phyloP scores from a whole-genome alignment of 768 basidiomycete species.

The Sistotremastrum suecicum region DNA sequence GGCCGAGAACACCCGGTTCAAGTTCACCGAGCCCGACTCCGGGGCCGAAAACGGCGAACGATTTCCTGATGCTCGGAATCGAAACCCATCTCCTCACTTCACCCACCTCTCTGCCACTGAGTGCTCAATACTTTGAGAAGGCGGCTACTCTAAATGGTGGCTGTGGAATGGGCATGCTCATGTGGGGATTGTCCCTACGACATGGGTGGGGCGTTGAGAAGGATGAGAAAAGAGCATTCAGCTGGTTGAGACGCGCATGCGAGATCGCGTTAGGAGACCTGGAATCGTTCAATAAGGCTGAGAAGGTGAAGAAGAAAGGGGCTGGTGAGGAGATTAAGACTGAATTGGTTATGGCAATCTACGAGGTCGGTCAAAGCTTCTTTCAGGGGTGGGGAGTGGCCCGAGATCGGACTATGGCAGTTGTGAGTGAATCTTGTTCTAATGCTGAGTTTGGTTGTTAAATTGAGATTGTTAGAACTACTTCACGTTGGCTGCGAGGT shows the following conservation, averaged over 20 bases:
- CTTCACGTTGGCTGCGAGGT: slow-evolving; percentile 66
- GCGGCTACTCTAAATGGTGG: slow-evolving; percentile 64
- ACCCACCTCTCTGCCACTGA: slow-evolving; percentile 52
- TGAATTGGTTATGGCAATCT: slow-evolving; percentile 78
- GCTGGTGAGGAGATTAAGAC: slow-evolving; percentile 55
- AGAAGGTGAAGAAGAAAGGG: slow-evolving; percentile 11
- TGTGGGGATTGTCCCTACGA: slow-evolving; percentile 77
- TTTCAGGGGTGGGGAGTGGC: slow-evolving; percentile 83
- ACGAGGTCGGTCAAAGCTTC: slow-evolving; percentile 88
- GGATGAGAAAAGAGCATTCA: slow-evolving; percentile 68
- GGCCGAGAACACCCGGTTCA: background rate
- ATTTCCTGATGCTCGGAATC: slow-evolving; percentile 66
- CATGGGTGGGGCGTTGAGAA: slow-evolving; percentile 82
- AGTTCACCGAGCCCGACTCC: slow-evolving; percentile 5
- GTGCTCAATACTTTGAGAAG: slow-evolving; percentile 61
- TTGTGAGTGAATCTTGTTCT: slow-evolving; percentile 31
- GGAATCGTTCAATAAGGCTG: slow-evolving; percentile 41
- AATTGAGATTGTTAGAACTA: slow-evolving; percentile 40
- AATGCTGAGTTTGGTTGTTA: background rate
- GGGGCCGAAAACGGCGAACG: slow-evolving; percentile 33
- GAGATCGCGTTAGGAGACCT: slow-evolving; percentile 68
- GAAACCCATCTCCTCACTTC: slow-evolving; percentile 41
- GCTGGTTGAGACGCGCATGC: slow-evolving; percentile 72
- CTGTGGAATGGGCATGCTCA: slow-evolving; percentile 81
- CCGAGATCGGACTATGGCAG: slow-evolving; percentile 83